Evolutionary conservation across 495 filamentous ascomycete species (phyloP).

Genomic region (Aspergillus biplanus): DNA sequence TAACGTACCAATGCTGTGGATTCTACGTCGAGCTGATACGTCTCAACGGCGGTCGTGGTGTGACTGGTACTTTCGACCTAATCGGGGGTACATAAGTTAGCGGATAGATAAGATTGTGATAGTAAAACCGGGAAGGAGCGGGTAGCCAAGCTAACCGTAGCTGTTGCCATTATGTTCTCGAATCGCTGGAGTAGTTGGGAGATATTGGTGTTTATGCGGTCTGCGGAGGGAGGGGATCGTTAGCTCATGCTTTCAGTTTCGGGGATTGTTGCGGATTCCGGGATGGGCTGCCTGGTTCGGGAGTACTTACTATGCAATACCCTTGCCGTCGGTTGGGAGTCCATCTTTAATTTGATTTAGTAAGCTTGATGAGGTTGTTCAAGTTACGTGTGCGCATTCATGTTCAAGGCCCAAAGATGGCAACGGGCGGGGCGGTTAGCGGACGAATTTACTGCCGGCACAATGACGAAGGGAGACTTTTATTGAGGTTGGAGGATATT

Average conservation of each 20-base stretch:
- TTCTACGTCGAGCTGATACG: slow-evolving; percentile 66
- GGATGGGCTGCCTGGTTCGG: no score
- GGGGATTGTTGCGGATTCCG: neutral
- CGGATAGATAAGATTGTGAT: neutral
- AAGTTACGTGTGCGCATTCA: neutral
- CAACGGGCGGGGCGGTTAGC: slow-evolving; percentile 14
- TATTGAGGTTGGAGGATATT: no score
- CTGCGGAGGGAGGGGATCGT: slow-evolving; percentile 33
- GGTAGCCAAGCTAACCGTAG: slow-evolving; percentile 45
- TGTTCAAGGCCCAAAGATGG: neutral
- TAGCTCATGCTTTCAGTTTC: slow-evolving; percentile 17
- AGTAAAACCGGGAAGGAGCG: neutral
- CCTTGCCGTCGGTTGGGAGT: slow-evolving; percentile 42
- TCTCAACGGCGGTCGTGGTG: slow-evolving; percentile 57
- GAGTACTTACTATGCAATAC: slow-evolving; percentile 39
- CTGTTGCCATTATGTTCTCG: slow-evolving; percentile 62
- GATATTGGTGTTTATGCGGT: slow-evolving; percentile 57
- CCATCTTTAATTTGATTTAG: slow-evolving; percentile 30
- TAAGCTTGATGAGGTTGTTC: neutral
- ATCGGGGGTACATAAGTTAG: slow-evolving; percentile 4
- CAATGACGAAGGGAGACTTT: neutral
- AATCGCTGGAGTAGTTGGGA: slow-evolving; percentile 62
- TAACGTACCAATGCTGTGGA: slow-evolving; percentile 62
- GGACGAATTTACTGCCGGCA: slow-evolving; percentile 24
- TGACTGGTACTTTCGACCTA: slow-evolving; percentile 46